Percentiles rank a stretch among this genome's conserved stretches.
These are phyloP conservation scores for Hsuehochloa calcarea DNA, from an alignment of 176 grass and related monocot genomes.

Conservation along the genomic window DNA sequence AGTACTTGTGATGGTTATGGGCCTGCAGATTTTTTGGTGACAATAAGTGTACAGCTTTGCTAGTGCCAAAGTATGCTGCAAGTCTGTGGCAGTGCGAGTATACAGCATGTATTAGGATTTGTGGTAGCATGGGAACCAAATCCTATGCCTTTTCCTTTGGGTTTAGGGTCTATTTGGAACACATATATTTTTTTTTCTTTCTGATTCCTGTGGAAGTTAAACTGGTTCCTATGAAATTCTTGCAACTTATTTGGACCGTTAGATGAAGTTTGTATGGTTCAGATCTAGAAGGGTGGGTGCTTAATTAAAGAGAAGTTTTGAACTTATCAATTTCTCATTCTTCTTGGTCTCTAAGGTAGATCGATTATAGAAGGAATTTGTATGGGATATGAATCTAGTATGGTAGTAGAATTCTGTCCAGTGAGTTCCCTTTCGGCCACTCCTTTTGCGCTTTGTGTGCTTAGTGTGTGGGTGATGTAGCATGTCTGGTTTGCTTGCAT, in stretches of 20 bases:
- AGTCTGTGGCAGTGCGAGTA: not conserved
- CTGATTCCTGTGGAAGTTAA: too few species aligned
- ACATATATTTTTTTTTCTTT: rapidly evolving
- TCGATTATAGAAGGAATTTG: not conserved
- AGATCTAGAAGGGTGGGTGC: not conserved
- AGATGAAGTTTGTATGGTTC: not conserved
- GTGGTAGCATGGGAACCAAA: not conserved
- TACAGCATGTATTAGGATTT: not conserved
- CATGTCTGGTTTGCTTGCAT: not conserved
- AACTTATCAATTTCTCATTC: not conserved
- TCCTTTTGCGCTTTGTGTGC: not conserved
- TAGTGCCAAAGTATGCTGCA: not conserved
- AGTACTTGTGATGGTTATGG: not conserved
- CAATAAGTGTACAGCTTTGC: not conserved
- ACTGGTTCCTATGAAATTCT: not conserved
- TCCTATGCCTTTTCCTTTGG: not conserved
- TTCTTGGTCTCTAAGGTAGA: not conserved
- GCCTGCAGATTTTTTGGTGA: not conserved
- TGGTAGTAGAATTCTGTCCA: not conserved
- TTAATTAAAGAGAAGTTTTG: not conserved
- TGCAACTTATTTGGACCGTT: not conserved
- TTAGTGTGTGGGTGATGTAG: not conserved
- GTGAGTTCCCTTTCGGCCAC: not conserved
- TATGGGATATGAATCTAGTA: not conserved
- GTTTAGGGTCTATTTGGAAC: not conserved